Percentiles rank a stretch among this genome's conserved stretches.
These are phyloP conservation scores for Lasiosphaeria hispida DNA, from an alignment of 495 filamentous ascomycete species.

Conservation along the genomic window DNA sequence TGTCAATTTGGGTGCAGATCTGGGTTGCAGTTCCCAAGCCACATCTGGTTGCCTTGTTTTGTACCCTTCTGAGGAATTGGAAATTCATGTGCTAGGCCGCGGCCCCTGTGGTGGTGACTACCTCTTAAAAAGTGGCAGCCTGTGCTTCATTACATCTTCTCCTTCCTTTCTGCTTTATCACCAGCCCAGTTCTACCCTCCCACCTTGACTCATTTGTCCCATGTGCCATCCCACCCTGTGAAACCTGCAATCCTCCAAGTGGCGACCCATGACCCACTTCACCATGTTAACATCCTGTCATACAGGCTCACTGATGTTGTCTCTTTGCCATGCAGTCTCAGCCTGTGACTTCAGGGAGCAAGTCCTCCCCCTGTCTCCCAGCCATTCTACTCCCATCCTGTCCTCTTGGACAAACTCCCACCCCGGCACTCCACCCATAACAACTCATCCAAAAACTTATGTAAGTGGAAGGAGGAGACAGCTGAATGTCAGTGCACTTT, in stretches of 20 bases:
- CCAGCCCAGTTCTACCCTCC: background rate
- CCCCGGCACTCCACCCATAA: too few species aligned
- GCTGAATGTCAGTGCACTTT: too few species aligned
- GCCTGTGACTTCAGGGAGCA: too few species aligned
- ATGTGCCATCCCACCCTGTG: background rate
- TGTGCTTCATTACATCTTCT: background rate
- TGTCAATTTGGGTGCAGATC: background rate
- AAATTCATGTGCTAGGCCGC: background rate
- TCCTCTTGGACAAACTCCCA: too few species aligned
- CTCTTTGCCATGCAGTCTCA: too few species aligned
- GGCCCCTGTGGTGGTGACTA: background rate
- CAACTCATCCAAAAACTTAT: too few species aligned
- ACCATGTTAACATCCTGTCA: too few species aligned
- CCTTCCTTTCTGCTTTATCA: background rate
- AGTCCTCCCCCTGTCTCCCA: too few species aligned
- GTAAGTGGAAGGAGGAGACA: too few species aligned
- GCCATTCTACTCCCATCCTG: too few species aligned
- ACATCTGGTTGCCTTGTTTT: slow-evolving; percentile 21
- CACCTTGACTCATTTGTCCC: background rate
- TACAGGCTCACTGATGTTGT: too few species aligned
- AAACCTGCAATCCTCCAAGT: background rate
- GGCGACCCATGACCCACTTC: too few species aligned
- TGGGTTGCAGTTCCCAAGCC: slow-evolving; percentile 9
- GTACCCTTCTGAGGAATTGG: background rate
- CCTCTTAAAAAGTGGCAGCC: slow-evolving; percentile 5